Evolutionary conservation across 306 rosid species (phyloP).

Genomic region (Fagus sylvatica): DNA sequence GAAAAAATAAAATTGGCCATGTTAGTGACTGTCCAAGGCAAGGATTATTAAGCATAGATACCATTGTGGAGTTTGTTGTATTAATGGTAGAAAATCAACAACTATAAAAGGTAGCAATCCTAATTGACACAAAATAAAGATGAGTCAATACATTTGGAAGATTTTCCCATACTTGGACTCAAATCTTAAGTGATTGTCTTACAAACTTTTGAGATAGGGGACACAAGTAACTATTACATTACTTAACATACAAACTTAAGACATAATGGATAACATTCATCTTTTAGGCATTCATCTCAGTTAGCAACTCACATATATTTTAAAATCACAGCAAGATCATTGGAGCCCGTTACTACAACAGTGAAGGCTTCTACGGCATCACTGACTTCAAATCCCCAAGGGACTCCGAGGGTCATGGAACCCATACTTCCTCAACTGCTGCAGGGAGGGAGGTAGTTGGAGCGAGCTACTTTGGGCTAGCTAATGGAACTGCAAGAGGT

Average conservation of each 20-base stretch:
- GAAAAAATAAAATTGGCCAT: neutral
- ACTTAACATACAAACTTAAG: neutral
- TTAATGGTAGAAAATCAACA: neutral
- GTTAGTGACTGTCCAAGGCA: neutral
- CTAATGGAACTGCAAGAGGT: slow-evolving; percentile 31
- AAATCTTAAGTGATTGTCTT: neutral
- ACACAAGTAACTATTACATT: neutral
- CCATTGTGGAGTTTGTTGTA: neutral
- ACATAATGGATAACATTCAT: neutral
- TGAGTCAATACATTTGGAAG: neutral
- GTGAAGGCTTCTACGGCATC: neutral
- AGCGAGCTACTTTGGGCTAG: slow-evolving; percentile 35
- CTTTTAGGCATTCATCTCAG: neutral
- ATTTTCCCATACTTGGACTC: neutral
- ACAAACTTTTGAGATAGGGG: neutral
- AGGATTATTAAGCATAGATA: neutral
- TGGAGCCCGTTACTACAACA: slow-evolving; percentile 31
- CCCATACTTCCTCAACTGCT: slow-evolving; percentile 37
- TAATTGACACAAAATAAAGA: neutral
- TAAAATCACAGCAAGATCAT: slow-evolving; percentile 32
- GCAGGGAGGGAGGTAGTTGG: slow-evolving; percentile 33
- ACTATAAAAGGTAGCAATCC: neutral
- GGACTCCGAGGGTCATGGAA: slow-evolving; percentile 35
- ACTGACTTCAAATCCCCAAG: slow-evolving; percentile 37
- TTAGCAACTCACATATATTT: neutral